Evolutionary conservation across 805 yeast species (phyloP), one percentile per base, ranked within the genome.

Genomic region (Pichia sporocuriosa): DNA sequence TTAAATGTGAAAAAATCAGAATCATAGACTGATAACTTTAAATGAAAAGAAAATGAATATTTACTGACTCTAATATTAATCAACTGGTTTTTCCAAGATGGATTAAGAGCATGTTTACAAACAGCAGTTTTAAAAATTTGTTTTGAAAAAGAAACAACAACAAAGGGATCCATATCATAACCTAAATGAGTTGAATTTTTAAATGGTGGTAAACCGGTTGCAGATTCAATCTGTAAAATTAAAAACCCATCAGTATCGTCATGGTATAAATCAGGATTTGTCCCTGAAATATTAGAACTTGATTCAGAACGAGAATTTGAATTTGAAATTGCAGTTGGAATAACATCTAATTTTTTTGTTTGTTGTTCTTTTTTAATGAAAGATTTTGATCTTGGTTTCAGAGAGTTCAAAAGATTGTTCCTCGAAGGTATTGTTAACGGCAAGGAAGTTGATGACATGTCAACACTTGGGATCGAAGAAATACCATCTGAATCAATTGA

Each of bases 111-210:
- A 58, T 90, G 97, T 19, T 84, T 73, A 50, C 80, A 73, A 79
- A 88, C 82, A 10, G 88, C 79, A 0, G 97, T 88, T 50, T 94
- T 75, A 59, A 77, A 90, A 0, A 90, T 87, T 50, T 82, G 82
- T 53, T 84, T 81, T 9, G 96, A 96, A 59, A 90, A 87, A 0
- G 96, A 80, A 1, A 87, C 81, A 16, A 90, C 87, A 3, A 90
- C 90, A 63, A 90, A 93, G 2, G 97, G 97, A 57, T 93, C 98
- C 94, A 93, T 86, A 60, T 88, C 96, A 56, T 84, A 90, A 1
- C 89, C 81, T 19, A 86, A 76, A 9, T 88, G 67, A 0, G 84
- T 77, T 13, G 84, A 65, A 49, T 82, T 81, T 31, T 73, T 72
- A 40, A 81, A 69, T 0, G 94, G 85, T 1, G 98, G 98, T 28